Percentiles rank a stretch among this genome's conserved stretches.
Conservation (phyloP, 139 green algal species). For the Tetradesmus lagerheimii region DNA sequence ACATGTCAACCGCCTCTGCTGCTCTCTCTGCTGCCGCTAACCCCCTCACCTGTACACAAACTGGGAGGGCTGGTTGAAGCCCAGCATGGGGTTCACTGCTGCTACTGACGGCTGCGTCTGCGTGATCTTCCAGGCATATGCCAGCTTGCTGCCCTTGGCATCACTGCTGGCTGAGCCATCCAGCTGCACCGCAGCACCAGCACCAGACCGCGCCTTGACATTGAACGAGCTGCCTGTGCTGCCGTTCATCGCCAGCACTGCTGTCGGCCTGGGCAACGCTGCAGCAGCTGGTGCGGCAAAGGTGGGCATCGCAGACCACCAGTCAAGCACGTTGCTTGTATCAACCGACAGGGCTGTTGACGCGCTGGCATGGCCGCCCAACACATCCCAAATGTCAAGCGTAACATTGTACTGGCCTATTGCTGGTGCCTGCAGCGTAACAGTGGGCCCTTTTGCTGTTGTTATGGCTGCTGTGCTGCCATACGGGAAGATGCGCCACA, state of each 20-base stretch:
- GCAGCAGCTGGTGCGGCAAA: conserved; percentile 18
- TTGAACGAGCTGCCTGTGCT: background rate
- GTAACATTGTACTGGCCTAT: conserved; percentile 37
- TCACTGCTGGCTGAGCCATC: conserved; percentile 13
- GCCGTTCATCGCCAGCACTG: conserved; percentile 8
- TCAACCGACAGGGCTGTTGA: conserved; percentile 11
- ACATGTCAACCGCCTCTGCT: background rate
- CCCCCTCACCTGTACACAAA: background rate
- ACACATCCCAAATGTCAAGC: conserved; percentile 31
- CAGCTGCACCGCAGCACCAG: background rate
- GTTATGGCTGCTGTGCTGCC: background rate
- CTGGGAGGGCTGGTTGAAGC: background rate
- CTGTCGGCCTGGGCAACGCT: background rate
- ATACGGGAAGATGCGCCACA: conserved; percentile 7
- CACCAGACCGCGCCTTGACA: conserved; percentile 15
- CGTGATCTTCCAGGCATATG: conserved; percentile 23
- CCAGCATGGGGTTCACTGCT: background rate
- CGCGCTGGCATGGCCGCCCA: background rate
- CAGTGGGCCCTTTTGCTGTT: background rate
- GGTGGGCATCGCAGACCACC: conserved; percentile 20
- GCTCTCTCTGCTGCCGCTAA: background rate
- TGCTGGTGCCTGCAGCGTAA: background rate
- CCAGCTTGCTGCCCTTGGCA: background rate
- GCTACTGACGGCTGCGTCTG: conserved; percentile 32
- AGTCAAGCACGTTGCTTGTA: conserved; percentile 21